Conservation (phyloP, 495 filamentous ascomycete genomes). For the Peziza echinospora region DNA sequence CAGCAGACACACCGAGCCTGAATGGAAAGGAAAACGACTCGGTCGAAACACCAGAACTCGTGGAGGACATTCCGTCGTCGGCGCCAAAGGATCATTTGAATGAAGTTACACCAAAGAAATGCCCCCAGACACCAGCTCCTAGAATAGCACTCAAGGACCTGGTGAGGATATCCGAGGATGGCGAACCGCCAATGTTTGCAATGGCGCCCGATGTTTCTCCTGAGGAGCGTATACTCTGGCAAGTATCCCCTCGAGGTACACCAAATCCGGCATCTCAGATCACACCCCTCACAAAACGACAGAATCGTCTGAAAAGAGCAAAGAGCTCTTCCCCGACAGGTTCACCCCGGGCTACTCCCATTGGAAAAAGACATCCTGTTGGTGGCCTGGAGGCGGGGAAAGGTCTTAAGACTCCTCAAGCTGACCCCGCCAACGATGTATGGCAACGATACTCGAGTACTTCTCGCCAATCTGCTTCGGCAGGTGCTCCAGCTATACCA, state of each 20-base stretch:
- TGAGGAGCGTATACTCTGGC: constrained; percentile 55
- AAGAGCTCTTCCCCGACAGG: constrained; percentile 63
- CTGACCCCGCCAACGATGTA: constrained; percentile 64
- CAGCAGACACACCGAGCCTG: constrained; percentile 3
- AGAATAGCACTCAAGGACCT: constrained; percentile 59
- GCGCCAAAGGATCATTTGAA: constrained; percentile 23
- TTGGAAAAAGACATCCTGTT: constrained; percentile 28
- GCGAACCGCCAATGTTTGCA: constrained; percentile 21
- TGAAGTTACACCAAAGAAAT: constrained; percentile 24
- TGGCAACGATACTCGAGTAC: constrained; percentile 30
- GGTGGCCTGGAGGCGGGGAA: too few relatives aligned
- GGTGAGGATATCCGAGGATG: constrained; percentile 44
- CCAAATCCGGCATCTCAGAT: constrained; percentile 15
- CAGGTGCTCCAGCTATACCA: constrained; percentile 12
- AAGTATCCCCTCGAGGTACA: constrained; percentile 22
- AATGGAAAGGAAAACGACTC: constrained; percentile 21
- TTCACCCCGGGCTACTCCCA: constrained; percentile 36
- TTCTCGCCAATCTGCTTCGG: constrained; percentile 2
- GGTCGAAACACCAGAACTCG: constrained; percentile 13
- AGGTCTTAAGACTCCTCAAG: constrained; percentile 42
- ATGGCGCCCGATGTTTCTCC: constrained; percentile 32
- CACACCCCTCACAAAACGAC: constrained; percentile 27
- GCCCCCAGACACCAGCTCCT: constrained; percentile 51
- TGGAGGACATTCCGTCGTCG: constrained; percentile 14
- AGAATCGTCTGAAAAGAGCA: constrained; percentile 45